Conservation (phyloP, 331 rosid species). For the Malus hybrid region DNA sequence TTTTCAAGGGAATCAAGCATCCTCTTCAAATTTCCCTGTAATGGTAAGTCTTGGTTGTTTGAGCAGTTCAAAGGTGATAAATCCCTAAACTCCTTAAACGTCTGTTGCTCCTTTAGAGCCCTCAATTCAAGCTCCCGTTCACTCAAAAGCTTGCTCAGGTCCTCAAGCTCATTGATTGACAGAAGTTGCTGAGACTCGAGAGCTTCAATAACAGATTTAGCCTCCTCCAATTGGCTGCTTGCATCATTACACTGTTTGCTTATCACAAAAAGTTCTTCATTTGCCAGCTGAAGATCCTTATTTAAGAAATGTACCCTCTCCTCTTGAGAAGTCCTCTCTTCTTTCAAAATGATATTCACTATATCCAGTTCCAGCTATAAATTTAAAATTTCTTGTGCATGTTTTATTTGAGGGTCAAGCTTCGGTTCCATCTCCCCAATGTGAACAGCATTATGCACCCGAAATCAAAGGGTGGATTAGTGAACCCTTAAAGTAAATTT, state of each 20-base stretch:
- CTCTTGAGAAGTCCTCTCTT: constrained; percentile 57
- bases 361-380: constrained; percentile 76
- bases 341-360: constrained; percentile 68
- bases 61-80: constrained; percentile 27
- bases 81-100: constrained; percentile 40
- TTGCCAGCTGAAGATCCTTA: constrained; percentile 42
- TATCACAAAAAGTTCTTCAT: constrained; percentile 32
- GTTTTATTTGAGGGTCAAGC: constrained; percentile 27
- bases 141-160: constrained; percentile 53
- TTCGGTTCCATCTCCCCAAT: constrained; percentile 16
- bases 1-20: constrained; percentile 88
- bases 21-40: constrained; percentile 56
- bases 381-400: constrained; percentile 62
- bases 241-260: constrained; percentile 44
- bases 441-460: constrained; percentile 22
- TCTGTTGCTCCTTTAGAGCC: constrained; percentile 49
- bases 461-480: constrained; percentile 14
- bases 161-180: constrained; percentile 70
- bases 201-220: constrained; percentile 69
- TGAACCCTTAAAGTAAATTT: constrained; percentile 25
- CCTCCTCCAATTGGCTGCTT: constrained; percentile 41
- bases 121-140: constrained; percentile 51
- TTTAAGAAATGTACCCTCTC: constrained; percentile 40
- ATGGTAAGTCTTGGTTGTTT: constrained; percentile 31
- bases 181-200: constrained; percentile 71